Evolutionary conservation across 2,329 filamentous ascomycete species (phyloP), one percentile per base, ranked within the genome.

Genomic region (Pestalotiopsis sp.): DNA sequence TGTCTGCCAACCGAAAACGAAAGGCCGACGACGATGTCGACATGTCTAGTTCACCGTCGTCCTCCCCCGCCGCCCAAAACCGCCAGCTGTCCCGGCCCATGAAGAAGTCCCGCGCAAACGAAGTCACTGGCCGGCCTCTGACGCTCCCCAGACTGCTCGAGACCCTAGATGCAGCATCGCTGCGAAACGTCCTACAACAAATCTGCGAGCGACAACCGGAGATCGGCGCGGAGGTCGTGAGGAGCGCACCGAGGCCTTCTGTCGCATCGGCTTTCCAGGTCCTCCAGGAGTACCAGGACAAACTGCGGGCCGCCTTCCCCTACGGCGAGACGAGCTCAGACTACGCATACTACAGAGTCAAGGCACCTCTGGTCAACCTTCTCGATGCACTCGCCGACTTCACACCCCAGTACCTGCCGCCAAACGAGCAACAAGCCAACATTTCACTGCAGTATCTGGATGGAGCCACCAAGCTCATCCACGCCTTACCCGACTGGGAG

Each of bases 271-370:
- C 93, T 0, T 84, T 98, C 26, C 86, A 91, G 58, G 93, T 98
- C 9, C 84, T 99, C 67, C 85, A 87, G 71, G 91, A 92, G 70
- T 99, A 99, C 79, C 91, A 97, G 77, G 85, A 89, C 11, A 88
- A 88, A 67, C 85, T 99, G 69, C 91, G 90, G 75, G 88, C 88
- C 24, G 90, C 95, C 1, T 94, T 97, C 73, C 96, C 96, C 0
- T 93, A 97, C 74, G 93, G 94, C 76, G 91, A 94, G 73, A 88
- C 91, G 13, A 93, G 90, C 68, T 94, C 94, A 56, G 95, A 98
- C 78, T 98, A 98, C 81, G 91, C 94, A 64, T 99, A 98, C 79
- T 97, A 98, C 78, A 90, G 96, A 73, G 93, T 98, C 66, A 93
- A 92, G 73, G 92, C 94, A 71, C 89, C 92, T 48, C 85, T 98